phyloP scores from a whole-genome alignment of 2,329 filamentous ascomycete species.

The Pestalotiopsis sp. region DNA sequence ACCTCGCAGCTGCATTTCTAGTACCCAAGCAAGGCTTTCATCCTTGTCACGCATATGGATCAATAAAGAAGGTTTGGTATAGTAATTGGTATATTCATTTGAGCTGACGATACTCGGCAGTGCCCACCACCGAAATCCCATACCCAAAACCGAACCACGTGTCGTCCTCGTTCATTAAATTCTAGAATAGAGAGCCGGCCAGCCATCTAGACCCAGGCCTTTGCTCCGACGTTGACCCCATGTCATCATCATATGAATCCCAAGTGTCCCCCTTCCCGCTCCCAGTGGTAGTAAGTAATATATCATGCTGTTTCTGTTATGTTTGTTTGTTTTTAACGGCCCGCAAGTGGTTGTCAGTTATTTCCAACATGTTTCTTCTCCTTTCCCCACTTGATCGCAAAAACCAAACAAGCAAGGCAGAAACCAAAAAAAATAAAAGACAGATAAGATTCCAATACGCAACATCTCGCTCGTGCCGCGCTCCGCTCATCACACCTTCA shows the following conservation, averaged over 20 bases:
- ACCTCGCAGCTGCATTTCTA: no score
- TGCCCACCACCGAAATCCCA: background rate
- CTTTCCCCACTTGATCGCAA: slow-evolving; percentile 1
- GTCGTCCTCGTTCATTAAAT: slow-evolving; percentile 2
- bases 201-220: slow-evolving; percentile 33
- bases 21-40: no score
- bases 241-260: background rate
- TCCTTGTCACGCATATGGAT: no score
- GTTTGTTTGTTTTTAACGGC: slow-evolving; percentile 16
- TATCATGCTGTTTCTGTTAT: background rate
- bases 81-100: no score
- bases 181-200: slow-evolving; percentile 15
- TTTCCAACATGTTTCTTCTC: background rate
- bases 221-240: slow-evolving; percentile 7
- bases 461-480: background rate
- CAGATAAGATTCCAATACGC: background rate
- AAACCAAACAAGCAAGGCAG: slow-evolving; percentile 1
- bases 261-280: background rate
- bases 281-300: background rate
- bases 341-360: slow-evolving; percentile 15
- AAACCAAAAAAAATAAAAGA: background rate
- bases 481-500: background rate
- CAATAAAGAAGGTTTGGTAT: no score
- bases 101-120: background rate
- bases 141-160: background rate